These are phyloP conservation scores for Yamadazyma epiphylla DNA, from an alignment of 1,139 yeast genomes.

Conservation along the genomic window DNA sequence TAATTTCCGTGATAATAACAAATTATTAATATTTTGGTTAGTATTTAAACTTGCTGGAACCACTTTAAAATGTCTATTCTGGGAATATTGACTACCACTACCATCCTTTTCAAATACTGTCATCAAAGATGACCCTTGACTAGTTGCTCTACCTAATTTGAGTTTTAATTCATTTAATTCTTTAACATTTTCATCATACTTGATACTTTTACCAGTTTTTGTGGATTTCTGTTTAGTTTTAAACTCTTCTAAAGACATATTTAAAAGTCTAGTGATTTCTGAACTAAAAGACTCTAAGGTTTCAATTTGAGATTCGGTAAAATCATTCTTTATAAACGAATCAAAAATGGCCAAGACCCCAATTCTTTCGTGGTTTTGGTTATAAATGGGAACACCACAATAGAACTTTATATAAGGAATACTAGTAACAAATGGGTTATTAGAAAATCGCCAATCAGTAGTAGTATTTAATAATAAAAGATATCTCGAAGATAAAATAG, in stretches of 20 bases:
- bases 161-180: constrained; percentile 25
- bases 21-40: constrained; percentile 14
- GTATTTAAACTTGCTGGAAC: constrained; percentile 22
- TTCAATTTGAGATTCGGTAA: constrained; percentile 31
- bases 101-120: constrained; percentile 59
- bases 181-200: constrained; percentile 10
- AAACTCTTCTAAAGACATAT: constrained; percentile 25
- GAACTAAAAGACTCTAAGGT: constrained; percentile 34
- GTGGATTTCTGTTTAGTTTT: constrained; percentile 7
- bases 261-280: constrained; percentile 43
- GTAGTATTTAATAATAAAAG: constrained; percentile 57
- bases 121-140: constrained; percentile 25
- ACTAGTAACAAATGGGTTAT: constrained; percentile 61
- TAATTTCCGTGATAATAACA: constrained; percentile 35
- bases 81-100: constrained; percentile 55
- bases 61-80: constrained; percentile 41
- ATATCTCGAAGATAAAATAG: constrained; percentile 53
- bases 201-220: constrained; percentile 2
- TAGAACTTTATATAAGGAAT: constrained; percentile 58
- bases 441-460: constrained; percentile 62
- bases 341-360: constrained; percentile 66
- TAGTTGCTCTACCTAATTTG: constrained; percentile 55
- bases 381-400: constrained; percentile 56
- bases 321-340: constrained; percentile 34
- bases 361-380: constrained; percentile 37